Percentiles rank a stretch among this genome's conserved stretches.
phyloP scores from a whole-genome alignment of 352 stramenopile species.

The Plasmopara muralis region DNA sequence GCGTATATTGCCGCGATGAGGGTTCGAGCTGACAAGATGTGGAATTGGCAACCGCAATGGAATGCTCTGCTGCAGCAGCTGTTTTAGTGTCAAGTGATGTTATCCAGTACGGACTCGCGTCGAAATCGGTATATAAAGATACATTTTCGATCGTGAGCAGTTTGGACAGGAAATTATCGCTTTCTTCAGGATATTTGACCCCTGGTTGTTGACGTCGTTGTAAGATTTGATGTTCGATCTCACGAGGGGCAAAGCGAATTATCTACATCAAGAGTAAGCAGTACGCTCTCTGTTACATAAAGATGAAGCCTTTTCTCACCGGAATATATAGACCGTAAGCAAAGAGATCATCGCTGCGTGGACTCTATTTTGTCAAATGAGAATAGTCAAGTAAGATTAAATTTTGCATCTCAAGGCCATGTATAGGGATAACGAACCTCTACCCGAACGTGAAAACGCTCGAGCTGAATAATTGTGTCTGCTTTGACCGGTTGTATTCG shows the following conservation, averaged over 20 bases:
- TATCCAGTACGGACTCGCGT: conserved; percentile 29
- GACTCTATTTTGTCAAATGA: conserved; percentile 27
- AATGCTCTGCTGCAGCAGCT: not conserved
- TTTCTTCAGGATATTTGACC: conserved; percentile 34
- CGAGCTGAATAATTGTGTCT: conserved; percentile 53
- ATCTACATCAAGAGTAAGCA: conserved; percentile 22
- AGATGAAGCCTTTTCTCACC: conserved; percentile 15
- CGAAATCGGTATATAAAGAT: conserved; percentile 52
- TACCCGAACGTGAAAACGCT: conserved; percentile 60
- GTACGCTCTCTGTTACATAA: not conserved
- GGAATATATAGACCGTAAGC: conserved; percentile 57
- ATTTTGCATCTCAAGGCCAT: not conserved
- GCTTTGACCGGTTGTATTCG: conserved; percentile 39
- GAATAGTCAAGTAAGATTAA: not conserved
- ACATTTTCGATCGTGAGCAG: conserved; percentile 54
- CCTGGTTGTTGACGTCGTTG: conserved; percentile 46
- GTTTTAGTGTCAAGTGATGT: conserved; percentile 2
- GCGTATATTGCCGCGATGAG: conserved; percentile 6
- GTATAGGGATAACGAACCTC: conserved; percentile 30
- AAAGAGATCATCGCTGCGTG: conserved; percentile 30
- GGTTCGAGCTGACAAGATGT: conserved; percentile 1
- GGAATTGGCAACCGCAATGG: conserved; percentile 1
- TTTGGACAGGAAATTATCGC: conserved; percentile 38
- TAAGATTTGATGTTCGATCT: conserved; percentile 55
- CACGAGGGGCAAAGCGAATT: conserved; percentile 41